These are phyloP conservation scores for Terfezia claveryi DNA, from an alignment of 495 filamentous ascomycete genomes.

Conservation along the genomic window DNA sequence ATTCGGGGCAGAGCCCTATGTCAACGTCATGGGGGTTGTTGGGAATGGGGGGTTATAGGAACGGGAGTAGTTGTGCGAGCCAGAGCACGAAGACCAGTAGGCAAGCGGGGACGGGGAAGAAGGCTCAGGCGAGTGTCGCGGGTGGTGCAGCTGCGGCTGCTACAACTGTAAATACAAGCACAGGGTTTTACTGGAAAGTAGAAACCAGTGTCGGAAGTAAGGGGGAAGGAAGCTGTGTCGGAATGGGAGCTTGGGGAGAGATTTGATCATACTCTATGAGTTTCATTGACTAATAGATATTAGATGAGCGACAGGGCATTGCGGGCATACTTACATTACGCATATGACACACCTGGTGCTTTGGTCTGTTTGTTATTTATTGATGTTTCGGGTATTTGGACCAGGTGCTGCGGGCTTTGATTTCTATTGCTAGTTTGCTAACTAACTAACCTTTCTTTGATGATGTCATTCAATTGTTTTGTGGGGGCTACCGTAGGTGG, in stretches of 20 bases:
- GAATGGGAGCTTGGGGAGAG: conserved; percentile 34
- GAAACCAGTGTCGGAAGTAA: conserved; percentile 39
- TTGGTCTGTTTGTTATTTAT: too few relatives aligned
- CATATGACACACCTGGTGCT: too few relatives aligned
- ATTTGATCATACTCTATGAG: conserved; percentile 2
- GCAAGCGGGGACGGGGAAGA: conserved; percentile 26
- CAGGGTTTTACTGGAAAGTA: conserved; percentile 40
- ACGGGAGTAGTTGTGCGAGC: conserved; percentile 39
- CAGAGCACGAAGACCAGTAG: conserved; percentile 25
- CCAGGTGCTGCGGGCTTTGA: too few relatives aligned
- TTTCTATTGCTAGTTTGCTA: too few relatives aligned
- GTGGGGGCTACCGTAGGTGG: too few relatives aligned
- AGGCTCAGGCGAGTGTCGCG: neutral
- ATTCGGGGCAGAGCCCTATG: conserved; percentile 5
- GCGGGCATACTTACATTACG: too few relatives aligned
- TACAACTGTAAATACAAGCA: conserved; percentile 26
- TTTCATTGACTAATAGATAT: too few relatives aligned
- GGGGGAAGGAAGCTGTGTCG: conserved; percentile 25
- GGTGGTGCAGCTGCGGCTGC: conserved; percentile 18
- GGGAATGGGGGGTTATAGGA: conserved; percentile 21
- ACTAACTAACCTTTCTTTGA: too few relatives aligned
- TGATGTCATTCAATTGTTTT: too few relatives aligned
- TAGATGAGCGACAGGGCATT: too few relatives aligned
- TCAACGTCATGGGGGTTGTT: conserved; percentile 1
- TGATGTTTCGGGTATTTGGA: too few relatives aligned